Conservation (phyloP, 2,329 filamentous ascomycete genomes). For the Corynespora cassiicola region DNA sequence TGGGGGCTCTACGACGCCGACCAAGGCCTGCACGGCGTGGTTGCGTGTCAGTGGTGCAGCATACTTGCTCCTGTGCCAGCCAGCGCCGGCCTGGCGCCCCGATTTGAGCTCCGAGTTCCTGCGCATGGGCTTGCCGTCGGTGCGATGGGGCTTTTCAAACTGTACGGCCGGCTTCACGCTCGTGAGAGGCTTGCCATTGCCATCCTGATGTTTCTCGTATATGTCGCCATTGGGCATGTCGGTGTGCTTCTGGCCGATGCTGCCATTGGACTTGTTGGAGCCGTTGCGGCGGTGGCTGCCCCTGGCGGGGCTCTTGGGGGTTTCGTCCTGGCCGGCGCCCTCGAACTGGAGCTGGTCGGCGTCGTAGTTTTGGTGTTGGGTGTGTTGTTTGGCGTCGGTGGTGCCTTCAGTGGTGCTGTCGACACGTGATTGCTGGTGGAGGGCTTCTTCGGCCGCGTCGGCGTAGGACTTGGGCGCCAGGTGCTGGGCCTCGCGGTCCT, state of each 20-base stretch:
- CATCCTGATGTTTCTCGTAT: constrained; percentile 53
- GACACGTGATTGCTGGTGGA: constrained; percentile 32
- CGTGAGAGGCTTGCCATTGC: constrained; percentile 53
- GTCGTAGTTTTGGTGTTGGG: constrained; percentile 14
- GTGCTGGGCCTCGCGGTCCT: constrained; percentile 45
- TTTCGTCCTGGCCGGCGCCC: constrained; percentile 38
- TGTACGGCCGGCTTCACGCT: constrained; percentile 50
- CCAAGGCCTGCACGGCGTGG: no score
- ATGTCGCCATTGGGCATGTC: constrained; percentile 36
- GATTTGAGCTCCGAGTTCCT: constrained; percentile 55
- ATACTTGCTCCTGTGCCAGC: constrained; percentile 59
- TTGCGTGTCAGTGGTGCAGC: constrained; percentile 11
- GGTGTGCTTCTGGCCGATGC: constrained; percentile 34
- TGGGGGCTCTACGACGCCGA: no score
- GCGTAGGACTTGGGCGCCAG: constrained; percentile 53
- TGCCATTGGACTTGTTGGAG: constrained; percentile 39
- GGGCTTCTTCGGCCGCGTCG: constrained; percentile 47
- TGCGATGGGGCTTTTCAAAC: constrained; percentile 43
- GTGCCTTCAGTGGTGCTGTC: constrained; percentile 20
- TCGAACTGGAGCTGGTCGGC: constrained; percentile 27
- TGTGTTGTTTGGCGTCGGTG: constrained; percentile 10
- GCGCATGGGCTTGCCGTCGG: constrained; percentile 37
- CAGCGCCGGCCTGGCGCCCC: constrained; percentile 60
- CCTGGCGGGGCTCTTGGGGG: constrained; percentile 38
- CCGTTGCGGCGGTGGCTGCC: constrained; percentile 35